These are phyloP conservation scores for Piloderma croceum DNA, from an alignment of 768 basidiomycete genomes.

Conservation along the genomic window DNA sequence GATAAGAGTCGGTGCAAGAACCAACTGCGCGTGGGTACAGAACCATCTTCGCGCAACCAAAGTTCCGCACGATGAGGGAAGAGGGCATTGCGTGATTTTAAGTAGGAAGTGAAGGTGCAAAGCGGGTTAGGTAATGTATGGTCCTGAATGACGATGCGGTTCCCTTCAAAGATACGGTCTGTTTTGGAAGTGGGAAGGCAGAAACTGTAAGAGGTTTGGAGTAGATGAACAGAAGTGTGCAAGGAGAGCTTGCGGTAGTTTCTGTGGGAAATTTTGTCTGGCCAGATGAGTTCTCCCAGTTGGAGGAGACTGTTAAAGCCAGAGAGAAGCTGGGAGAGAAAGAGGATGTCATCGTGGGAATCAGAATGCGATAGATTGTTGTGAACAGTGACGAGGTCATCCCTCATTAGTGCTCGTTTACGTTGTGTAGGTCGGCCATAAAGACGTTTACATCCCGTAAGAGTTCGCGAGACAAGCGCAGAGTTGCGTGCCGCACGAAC, in stretches of 20 bases:
- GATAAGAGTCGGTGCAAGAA: slow-evolving; percentile 20
- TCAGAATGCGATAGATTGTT: slow-evolving; percentile 27
- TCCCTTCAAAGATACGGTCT: no score
- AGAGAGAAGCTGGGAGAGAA: slow-evolving; percentile 15
- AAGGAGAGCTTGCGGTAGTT: slow-evolving; percentile 6
- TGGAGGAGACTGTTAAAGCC: slow-evolving; percentile 21
- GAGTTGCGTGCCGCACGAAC: slow-evolving; percentile 15
- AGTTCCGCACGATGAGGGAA: no score
- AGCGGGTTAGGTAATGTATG: background rate
- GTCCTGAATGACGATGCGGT: slow-evolving; percentile 14
- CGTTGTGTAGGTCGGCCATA: slow-evolving; percentile 23
- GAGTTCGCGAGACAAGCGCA: slow-evolving; percentile 22
- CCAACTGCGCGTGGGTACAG: slow-evolving; percentile 25
- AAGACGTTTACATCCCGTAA: no score
- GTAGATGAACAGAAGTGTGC: slow-evolving; percentile 8
- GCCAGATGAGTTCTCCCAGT: slow-evolving; percentile 12
- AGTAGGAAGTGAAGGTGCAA: slow-evolving; percentile 7
- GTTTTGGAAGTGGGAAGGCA: slow-evolving; percentile 18
- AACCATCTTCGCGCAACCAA: no score
- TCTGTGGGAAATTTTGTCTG: slow-evolving; percentile 11
- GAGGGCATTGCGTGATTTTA: slow-evolving; percentile 12
- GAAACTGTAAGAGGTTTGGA: slow-evolving; percentile 1
- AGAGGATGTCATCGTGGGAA: slow-evolving; percentile 17
- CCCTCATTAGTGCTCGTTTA: no score
- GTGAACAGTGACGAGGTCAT: slow-evolving; percentile 7